Evolutionary conservation across 352 stramenopile genomes (phyloP).

Genomic region (Globisporangium rhizosaccharum): DNA sequence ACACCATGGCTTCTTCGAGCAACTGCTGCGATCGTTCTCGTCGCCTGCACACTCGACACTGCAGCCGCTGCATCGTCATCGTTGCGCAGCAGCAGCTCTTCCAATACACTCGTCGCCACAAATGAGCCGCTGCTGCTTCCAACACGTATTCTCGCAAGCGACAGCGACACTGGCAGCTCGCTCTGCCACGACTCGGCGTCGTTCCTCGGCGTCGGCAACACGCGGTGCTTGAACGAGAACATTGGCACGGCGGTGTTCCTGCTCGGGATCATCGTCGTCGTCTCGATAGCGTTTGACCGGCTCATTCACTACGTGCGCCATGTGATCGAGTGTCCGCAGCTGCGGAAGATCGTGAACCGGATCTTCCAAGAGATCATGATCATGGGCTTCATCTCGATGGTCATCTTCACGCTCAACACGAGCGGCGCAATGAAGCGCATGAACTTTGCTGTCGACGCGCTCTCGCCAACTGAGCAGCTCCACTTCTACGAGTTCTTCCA

Average conservation of each 20-base stretch:
- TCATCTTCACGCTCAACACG: constrained; percentile 86
- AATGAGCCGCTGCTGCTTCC: background rate
- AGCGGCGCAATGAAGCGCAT: constrained; percentile 54
- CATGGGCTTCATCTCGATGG: constrained; percentile 85
- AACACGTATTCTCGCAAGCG: background rate
- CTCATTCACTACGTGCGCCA: constrained; percentile 42
- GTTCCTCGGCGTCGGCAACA: constrained; percentile 82
- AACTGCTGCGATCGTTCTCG: too few relatives aligned
- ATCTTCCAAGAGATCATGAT: constrained; percentile 88
- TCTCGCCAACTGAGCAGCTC: constrained; percentile 58
- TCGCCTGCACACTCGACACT: too few relatives aligned
- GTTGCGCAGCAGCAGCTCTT: too few relatives aligned
- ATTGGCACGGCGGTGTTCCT: constrained; percentile 70
- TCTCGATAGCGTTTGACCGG: constrained; percentile 63
- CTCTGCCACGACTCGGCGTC: constrained; percentile 45
- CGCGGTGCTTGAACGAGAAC: constrained; percentile 69
- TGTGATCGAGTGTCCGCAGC: constrained; percentile 68
- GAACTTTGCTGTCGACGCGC: constrained; percentile 35
- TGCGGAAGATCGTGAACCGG: constrained; percentile 77
- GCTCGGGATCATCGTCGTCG: constrained; percentile 64
- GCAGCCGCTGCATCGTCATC: too few relatives aligned
- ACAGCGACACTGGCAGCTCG: background rate
- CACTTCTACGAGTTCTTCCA: constrained; percentile 90
- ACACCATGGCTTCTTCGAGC: too few relatives aligned
- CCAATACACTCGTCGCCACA: too few relatives aligned